Evolutionary conservation across 495 filamentous ascomycete genomes (phyloP).

Genomic region (Penicillium ucsense): DNA sequence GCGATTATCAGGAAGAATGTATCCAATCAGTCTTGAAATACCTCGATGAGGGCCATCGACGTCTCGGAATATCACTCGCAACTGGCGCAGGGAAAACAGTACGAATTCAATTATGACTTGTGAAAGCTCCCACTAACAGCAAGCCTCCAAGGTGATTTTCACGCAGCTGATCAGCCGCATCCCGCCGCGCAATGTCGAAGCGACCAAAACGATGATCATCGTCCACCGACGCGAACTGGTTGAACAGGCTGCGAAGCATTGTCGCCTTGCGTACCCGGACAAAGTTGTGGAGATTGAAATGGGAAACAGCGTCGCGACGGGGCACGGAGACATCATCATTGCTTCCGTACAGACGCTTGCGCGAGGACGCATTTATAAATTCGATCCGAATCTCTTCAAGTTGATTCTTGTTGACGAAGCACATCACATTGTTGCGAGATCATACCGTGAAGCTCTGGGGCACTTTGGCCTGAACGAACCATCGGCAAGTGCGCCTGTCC

Average conservation of each 20-base stretch:
- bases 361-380: slow-evolving; percentile 65
- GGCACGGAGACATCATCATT: slow-evolving; percentile 81
- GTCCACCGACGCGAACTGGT: slow-evolving; percentile 92
- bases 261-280: slow-evolving; percentile 65
- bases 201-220: slow-evolving; percentile 78
- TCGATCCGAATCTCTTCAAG: slow-evolving; percentile 73
- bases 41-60: slow-evolving; percentile 62
- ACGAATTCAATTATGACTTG: slow-evolving; percentile 7
- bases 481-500: slow-evolving; percentile 45
- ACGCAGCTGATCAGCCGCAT: slow-evolving; percentile 86
- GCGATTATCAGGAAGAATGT: slow-evolving; percentile 78
- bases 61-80: slow-evolving; percentile 81
- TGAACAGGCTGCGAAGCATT: slow-evolving; percentile 85
- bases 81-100: slow-evolving; percentile 93
- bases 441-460: slow-evolving; percentile 60
- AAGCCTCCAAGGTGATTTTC: slow-evolving; percentile 66
- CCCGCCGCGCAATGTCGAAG: slow-evolving; percentile 40
- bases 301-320: slow-evolving; percentile 63
- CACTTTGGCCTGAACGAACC: slow-evolving; percentile 63
- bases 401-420: slow-evolving; percentile 92
- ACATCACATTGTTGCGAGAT: slow-evolving; percentile 87
- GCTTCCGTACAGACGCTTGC: slow-evolving; percentile 80
- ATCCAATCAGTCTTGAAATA: slow-evolving; percentile 75
- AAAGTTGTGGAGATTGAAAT: slow-evolving; percentile 84
- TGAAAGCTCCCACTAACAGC: no score